Base-by-base conservation (phyloP, 345 rosid genomes). In the Corymbia maculata region DNA sequence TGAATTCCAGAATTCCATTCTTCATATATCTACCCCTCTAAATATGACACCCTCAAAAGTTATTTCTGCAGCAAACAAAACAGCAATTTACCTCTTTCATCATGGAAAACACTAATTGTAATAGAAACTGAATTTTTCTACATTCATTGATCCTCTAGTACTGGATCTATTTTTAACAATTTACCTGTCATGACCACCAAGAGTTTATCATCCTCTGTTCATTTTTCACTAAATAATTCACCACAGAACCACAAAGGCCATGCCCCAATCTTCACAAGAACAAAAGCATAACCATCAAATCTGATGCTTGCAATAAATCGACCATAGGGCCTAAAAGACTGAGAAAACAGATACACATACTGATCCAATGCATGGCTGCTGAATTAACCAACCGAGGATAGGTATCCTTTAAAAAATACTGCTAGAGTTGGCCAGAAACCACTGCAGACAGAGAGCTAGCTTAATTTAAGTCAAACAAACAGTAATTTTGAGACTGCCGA, bases 401-500 rank as follows among this genome's bases (percentile, higher is more conserved):
- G 99, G 99, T 92, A 98, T 98, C 96, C 90, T 97, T 92, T 97
- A 97, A 96, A 86, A 87, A 98, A 97, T 75, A 97, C 97, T 36
- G 99, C 93, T 32, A 98, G 94, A 55, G 99, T 98, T 12, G 99
- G 99, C 99, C 99, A 98, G 94, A 98, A 97, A 85, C 99, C 99
- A 93, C 99, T 98, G 94, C 91, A 90, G 88, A 89, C 90, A 87
- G 86, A 52, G 86, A 59, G 87, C 50, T 45, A 57, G 30, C 68
- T 84, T 86, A 64, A 28, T 8, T 47, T 28, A 32, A 16, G n/a
- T 52, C 19, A 79, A 53, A 30, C 42, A 79, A 52, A n/a, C 51
- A 22, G 36, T 8, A 32, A 79, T 57, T 45, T 22, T 26, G 19
- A 57, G 80, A 59, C 59, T 45, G 53, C 61, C 21, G 8, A 80